Base-by-base conservation (phyloP, 495 filamentous ascomycete species). In the Recurvomyces mirabilis region DNA sequence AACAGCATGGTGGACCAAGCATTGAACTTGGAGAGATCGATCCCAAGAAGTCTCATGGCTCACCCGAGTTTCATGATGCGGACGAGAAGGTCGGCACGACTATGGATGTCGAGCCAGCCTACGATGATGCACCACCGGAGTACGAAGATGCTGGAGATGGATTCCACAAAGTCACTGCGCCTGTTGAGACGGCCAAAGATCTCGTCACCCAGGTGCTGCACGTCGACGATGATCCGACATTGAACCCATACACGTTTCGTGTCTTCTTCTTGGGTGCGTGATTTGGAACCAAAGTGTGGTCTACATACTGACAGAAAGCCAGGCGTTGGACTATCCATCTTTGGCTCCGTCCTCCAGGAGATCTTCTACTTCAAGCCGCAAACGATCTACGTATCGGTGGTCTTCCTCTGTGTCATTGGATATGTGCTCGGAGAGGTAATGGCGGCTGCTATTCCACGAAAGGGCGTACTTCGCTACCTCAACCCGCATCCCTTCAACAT, bases 321-420 rank as follows among this genome's bases (percentile, higher is more conserved):
- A n/a, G n/a, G n/a, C n/a, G n/a, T n/a, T n/a, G 43, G 43, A 3
- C 35, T 46, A 4, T 44, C 39, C 9, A 46, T 46, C 22, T 48
- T 48, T 23, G 45, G 39, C 24, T 30, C 24, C n/a, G 34, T 33
- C n/a, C 23, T 48, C 5, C 25, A 30, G 36, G 43, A 38, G 32
- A 69, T 70, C 53, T 68, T 60, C 49, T 64, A 66, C 48, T 70
- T 70, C 59, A 69, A 69, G 55, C 67, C 67, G 9, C 65, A 69
- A 38, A 56, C 54, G 1, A 58, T 70, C 41, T 57, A 39, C 29
- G 65, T 70, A 19, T 67, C 61, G 2, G 42, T 59, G 10, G 58
- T 69, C 18, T 69, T 70, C 46, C 52, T 70, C 50, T 60, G 62
- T 7, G 65, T 70, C 29, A 47, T 67, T 17, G 53, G 51, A 9